These are phyloP conservation scores for Neonectria sp. DNA, from an alignment of 2,329 filamentous ascomycete species.

Conservation along the genomic window DNA sequence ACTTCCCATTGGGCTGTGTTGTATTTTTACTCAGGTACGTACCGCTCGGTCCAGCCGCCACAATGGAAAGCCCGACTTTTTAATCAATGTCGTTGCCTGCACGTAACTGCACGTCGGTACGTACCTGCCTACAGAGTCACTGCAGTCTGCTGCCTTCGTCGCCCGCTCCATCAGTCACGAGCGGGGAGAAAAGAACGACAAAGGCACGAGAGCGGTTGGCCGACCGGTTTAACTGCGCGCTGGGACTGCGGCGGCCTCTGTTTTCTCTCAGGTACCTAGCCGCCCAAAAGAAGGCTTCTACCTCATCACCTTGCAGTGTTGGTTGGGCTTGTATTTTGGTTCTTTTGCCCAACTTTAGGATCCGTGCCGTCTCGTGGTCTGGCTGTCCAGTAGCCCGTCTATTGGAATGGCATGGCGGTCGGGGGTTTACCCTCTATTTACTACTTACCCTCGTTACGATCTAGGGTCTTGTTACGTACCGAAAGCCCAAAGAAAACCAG, in stretches of 20 bases:
- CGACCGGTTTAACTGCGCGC: neutral
- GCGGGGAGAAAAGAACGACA: neutral
- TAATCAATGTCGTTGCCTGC: neutral
- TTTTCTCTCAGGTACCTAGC: neutral
- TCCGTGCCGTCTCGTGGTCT: neutral
- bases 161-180: constrained; percentile 7
- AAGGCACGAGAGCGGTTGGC: neutral
- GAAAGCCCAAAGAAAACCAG: neutral
- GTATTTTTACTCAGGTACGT: neutral
- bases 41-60: constrained; percentile 1
- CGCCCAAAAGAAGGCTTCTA: neutral
- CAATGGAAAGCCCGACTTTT: neutral
- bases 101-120: neutral
- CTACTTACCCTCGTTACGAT: neutral
- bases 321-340: neutral
- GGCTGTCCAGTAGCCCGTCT: neutral
- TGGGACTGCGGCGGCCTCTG: neutral
- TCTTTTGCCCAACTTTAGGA: neutral
- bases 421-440: neutral
- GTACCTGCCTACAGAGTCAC: neutral
- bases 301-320: neutral
- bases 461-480: neutral
- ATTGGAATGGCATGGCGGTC: neutral
- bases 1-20: neutral
- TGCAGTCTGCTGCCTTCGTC: neutral